Evolutionary conservation across 371 early-diverging fungal genomes (phyloP).

Genomic region (Syncephalastrum racemosum): DNA sequence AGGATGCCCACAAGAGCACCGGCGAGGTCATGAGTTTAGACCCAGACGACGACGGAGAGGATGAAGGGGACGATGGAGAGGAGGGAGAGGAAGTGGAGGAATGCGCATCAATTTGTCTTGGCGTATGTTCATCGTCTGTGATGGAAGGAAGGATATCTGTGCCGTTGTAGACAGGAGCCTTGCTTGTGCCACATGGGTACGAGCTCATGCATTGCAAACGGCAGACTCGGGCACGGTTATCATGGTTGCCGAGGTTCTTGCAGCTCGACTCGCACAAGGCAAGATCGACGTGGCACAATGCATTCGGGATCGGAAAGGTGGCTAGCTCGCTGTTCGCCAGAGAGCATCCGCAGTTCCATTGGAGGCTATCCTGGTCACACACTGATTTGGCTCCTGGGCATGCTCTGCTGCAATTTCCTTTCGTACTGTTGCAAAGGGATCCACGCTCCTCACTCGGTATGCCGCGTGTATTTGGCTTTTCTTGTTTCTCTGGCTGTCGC

Average conservation of each 20-base stretch:
- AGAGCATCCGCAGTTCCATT: conserved; percentile 7
- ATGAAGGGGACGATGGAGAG: background rate
- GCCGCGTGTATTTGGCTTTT: background rate
- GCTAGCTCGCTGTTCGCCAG: background rate
- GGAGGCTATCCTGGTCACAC: conserved; percentile 2
- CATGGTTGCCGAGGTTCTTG: conserved; percentile 6
- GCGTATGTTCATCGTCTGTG: no score
- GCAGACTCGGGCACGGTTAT: conserved; percentile 6
- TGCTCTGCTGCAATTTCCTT: background rate
- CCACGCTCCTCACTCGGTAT: background rate
- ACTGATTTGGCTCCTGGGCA: background rate
- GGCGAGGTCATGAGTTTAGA: no score
- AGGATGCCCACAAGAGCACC: background rate
- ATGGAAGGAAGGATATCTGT: background rate
- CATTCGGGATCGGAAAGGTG: conserved; percentile 9
- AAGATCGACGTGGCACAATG: conserved; percentile 10
- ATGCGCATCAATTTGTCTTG: no score
- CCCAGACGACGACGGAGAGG: background rate
- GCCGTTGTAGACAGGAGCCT: conserved; percentile 10
- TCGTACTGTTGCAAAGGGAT: background rate
- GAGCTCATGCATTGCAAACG: conserved; percentile 9
- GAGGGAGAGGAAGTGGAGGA: background rate
- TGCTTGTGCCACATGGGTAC: conserved; percentile 7
- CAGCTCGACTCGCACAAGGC: conserved; percentile 7
- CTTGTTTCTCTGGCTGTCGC: background rate